Evolutionary conservation across 2,329 filamentous ascomycete genomes (phyloP), one percentile per base, ranked within the genome.

Genomic region (Aurifilum marmelostoma): DNA sequence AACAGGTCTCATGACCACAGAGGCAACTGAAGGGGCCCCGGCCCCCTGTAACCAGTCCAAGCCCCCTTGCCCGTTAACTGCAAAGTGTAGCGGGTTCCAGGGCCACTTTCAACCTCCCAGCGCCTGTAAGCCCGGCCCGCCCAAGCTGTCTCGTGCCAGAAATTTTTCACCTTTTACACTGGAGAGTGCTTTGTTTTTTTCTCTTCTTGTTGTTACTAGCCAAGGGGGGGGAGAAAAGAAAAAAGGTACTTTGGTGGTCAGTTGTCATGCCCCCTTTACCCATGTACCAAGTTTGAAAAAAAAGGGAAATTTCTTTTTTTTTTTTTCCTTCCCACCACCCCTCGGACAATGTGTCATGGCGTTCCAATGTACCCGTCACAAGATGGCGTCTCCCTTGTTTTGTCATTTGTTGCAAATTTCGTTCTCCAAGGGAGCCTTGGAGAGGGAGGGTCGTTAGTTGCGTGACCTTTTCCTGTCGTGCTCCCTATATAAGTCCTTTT

Each of bases 1-100:
- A 24, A 29, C 12, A 56, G 65, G 63, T 71, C 74, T 70, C 70
- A 73, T 75, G 74, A 75, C 72, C 64, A 39, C 39, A 29, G 21
- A 60, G 32, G 24, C 41, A 59, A 66, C 68, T 47, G 54, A 41
- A 41, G 34, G 8, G 34, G 34, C 34, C 34, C 34, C 34, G n/a
- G 41, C 41, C 41, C 47, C 37, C 47, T 50, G 62, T 39, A 58
- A 64, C n/a, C n/a, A n/a, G n/a, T n/a, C n/a, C n/a, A n/a, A n/a
- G n/a, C 32, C 11, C 21, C 32, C 59, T 66, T 70, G 4, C 70
- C 70, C 70, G 66, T 71, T 72, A 71, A 70, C 71, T 71, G 68
- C 70, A 67, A 72, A 71, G 70, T 65, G 66, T 67, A 58, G 56
- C 41, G 43, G 59, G 59, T 62, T 62, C 43, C 59, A 62, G 59